phyloP scores from a whole-genome alignment of 768 basidiomycete genomes.

The Psilocybe tampanensis region DNA sequence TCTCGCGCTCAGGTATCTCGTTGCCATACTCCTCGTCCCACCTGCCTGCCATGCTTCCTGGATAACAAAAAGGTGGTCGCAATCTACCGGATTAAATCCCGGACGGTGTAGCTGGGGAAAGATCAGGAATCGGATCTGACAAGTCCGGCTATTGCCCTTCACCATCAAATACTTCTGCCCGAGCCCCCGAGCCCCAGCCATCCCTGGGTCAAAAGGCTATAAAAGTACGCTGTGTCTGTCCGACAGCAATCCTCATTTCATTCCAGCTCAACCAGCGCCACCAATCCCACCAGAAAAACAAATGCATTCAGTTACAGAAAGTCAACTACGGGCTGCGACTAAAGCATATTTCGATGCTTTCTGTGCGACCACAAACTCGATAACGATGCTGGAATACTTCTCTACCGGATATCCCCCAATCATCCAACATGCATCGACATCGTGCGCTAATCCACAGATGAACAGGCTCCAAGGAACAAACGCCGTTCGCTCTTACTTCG shows the following conservation, averaged over 20 bases:
- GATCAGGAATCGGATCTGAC: constrained; percentile 15
- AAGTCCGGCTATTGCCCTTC: constrained; percentile 24
- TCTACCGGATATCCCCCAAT: constrained; percentile 37
- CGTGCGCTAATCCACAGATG: constrained; percentile 33
- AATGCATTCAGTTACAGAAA: constrained; percentile 19
- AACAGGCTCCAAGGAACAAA: constrained; percentile 43
- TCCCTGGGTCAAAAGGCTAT: constrained; percentile 15
- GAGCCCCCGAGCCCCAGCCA: constrained; percentile 27
- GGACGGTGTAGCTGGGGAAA: constrained; percentile 10
- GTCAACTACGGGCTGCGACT: constrained; percentile 35
- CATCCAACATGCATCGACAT: constrained; percentile 43
- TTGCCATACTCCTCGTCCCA: background rate
- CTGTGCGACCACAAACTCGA: constrained; percentile 32
- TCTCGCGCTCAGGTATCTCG: background rate
- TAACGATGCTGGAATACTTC: constrained; percentile 39
- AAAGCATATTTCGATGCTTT: constrained; percentile 41
- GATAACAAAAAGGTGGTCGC: background rate
- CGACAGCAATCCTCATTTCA: constrained; percentile 5
- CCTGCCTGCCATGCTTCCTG: background rate
- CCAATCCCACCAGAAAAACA: background rate
- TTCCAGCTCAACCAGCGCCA: constrained; percentile 4
- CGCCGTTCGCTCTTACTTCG: constrained; percentile 52
- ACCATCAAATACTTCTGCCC: constrained; percentile 35
- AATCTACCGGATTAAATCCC: constrained; percentile 12
- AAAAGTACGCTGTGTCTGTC: constrained; percentile 15